Evolutionary conservation across 164 flowering plant genomes (phyloP), one percentile per base, ranked within the genome.

Genomic region (Vitis riparia): DNA sequence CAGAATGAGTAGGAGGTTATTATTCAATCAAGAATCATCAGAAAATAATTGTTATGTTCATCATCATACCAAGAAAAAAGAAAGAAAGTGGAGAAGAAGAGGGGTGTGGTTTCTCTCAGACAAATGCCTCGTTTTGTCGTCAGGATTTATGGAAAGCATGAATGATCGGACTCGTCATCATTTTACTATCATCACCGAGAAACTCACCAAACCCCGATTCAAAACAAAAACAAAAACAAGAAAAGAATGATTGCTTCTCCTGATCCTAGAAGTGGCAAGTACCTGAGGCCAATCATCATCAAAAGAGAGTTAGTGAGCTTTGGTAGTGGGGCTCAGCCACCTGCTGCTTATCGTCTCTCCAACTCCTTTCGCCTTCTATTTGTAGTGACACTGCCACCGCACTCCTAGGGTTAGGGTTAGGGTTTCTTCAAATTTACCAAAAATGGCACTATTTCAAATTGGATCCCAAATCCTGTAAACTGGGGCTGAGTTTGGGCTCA

Each of bases 91-190:
- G 17, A 47, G 9, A 27, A 2, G 11, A 9, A 60, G 27, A 47
- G 2, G 17, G 27, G 14, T 29, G 16, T 9, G 62, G 30, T 71
- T 76, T 68, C 85, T 80, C 85, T 82, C 86, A 81, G 91, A 84
- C 83, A 82, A 85, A 85, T 82, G 88, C 91, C 86, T 87, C 87
- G 85, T 67, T 71, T 83, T 75, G 83, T 80, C 88, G 65, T 82
- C 87, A 82, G 61, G 72, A 71, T 72, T 78, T 55, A 8, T 47
- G 32, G 70, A 67, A 66, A 63, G 79, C 62, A 75, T 60, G 57
- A 68, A 17, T 50, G 16, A 72, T 87, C 89, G 67, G 87, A 85
- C 89, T 83, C 87, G 84, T 87, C 87, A 84, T 87, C 88, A 13
- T 77, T 62, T 17, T 80, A 78, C 59, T 63, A n/a, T 80, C 87